Conservation (phyloP, 768 basidiomycete species). For the Hypholoma fasciculare region DNA sequence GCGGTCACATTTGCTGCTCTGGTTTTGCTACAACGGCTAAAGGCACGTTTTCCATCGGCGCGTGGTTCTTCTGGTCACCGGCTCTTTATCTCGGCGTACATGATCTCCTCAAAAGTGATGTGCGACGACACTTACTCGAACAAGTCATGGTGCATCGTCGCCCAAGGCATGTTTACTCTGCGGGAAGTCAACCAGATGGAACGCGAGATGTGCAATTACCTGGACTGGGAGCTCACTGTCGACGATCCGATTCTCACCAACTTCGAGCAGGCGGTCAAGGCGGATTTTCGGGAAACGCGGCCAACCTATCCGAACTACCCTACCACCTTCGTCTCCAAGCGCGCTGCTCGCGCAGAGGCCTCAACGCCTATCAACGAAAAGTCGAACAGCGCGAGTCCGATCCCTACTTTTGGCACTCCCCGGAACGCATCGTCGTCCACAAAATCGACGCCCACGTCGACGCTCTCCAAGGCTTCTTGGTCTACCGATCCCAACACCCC, state of each 20-base stretch:
- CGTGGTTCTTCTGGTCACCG: conserved; percentile 89
- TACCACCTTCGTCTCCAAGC: conserved; percentile 61
- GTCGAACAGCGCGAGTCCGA: conserved; percentile 44
- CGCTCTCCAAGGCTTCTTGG: conserved; percentile 26
- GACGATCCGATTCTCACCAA: conserved; percentile 59
- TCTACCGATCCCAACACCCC: conserved; percentile 33
- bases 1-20: conserved; percentile 71
- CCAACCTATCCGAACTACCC: conserved; percentile 67
- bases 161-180: conserved; percentile 81
- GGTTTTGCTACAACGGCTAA: conserved; percentile 76
- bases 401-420: conserved; percentile 45
- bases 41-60: conserved; percentile 90
- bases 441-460: conserved; percentile 14
- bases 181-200: conserved; percentile 98
- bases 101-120: conserved; percentile 91
- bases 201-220: conserved; percentile 87
- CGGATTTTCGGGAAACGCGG: conserved; percentile 52
- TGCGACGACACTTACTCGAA: conserved; percentile 95
- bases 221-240: conserved; percentile 90
- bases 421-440: conserved; percentile 31
- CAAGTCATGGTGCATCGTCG: conserved; percentile 91
- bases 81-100: conserved; percentile 88
- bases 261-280: conserved; percentile 60
- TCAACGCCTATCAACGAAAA: conserved; percentile 41
- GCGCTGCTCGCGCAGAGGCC: conserved; percentile 46